Evolutionary conservation across 192 early-diverging fungal species (phyloP), one percentile per base, ranked within the genome.

Genomic region (Podila verticillata): DNA sequence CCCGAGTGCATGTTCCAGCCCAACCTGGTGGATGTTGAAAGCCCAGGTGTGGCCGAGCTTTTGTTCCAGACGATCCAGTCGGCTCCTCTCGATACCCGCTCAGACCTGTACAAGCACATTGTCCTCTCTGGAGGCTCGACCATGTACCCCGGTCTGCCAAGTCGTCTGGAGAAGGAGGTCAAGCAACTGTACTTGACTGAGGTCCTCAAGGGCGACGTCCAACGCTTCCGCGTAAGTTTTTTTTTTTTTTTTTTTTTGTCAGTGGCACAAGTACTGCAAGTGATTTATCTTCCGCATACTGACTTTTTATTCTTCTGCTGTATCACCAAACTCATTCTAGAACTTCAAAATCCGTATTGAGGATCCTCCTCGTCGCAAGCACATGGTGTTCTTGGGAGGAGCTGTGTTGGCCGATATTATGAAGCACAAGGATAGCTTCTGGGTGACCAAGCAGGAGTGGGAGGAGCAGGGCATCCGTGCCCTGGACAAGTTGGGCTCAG

Each of bases 1-100:
- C 97, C 98, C 39, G 98, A 99, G 81, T 96, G 96, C 65, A 87
- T 99, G 83, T 99, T 99, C 94, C 96, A 98, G 69, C 98, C 98
- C 48, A 93, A 96, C 78, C 91, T 99, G 60, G 92, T 99, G 57
- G 97, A 99, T 81, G 92, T 96, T 54, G 98, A 99, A 77, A 89
- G 94, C 13, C 86, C 91, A 7, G 98, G 98, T 49, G 90, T 99
- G 59, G 96, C 96, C 34, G 98, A 99, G 80, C 84, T 98, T 69
- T 89, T 99, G 12, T 94, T 98, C 85, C 93, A 97, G 75, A 87
- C 92, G 0, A 96, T 99, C 73, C 93, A 99, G 79, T 81, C 94
- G 8, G 96, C 93, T 2, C 94, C 96, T 56, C 86, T 96, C 65
- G 98, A 99, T 83, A 92, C 96, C 63, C 93, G 98, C 47, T 65